These are phyloP conservation scores for Ehretia macrophylla DNA, from an alignment of 257 asterid genomes.

Conservation along the genomic window DNA sequence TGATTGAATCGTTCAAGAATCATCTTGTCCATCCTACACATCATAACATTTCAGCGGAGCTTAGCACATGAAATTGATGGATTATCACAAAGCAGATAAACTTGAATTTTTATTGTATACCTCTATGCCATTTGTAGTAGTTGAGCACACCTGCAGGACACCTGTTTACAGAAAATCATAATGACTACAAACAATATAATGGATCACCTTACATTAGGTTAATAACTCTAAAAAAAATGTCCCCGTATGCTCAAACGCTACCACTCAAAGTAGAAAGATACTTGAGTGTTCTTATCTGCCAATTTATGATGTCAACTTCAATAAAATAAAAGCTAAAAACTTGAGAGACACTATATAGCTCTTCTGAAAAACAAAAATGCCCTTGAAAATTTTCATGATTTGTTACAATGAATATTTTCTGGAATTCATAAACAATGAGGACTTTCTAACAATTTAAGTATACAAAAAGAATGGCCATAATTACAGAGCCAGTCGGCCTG, in stretches of 20 bases:
- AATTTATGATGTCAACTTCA: neutral
- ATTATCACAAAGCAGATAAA: no score
- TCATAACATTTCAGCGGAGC: no score
- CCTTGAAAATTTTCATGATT: neutral
- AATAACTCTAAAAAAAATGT: no score
- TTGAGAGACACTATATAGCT: neutral
- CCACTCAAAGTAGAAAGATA: neutral
- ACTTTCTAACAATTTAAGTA: neutral
- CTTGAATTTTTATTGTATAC: no score
- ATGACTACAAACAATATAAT: neutral
- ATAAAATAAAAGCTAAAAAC: neutral
- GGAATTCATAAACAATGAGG: neutral
- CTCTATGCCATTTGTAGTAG: no score
- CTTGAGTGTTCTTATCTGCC: neutral
- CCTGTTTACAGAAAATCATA: no score
- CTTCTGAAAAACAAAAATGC: neutral
- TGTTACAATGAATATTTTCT: neutral
- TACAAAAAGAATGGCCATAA: constrained; percentile 3
- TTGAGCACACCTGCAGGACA: no score
- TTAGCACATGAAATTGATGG: no score
- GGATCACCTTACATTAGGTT: no score
- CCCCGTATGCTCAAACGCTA: neutral
- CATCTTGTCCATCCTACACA: no score
- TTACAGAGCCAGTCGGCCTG: constrained; percentile 50
- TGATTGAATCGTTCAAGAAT: no score